Evolutionary conservation across 2,329 filamentous ascomycete species (phyloP), one percentile per base, ranked within the genome.

Genomic region (Aspergillus floridensis): DNA sequence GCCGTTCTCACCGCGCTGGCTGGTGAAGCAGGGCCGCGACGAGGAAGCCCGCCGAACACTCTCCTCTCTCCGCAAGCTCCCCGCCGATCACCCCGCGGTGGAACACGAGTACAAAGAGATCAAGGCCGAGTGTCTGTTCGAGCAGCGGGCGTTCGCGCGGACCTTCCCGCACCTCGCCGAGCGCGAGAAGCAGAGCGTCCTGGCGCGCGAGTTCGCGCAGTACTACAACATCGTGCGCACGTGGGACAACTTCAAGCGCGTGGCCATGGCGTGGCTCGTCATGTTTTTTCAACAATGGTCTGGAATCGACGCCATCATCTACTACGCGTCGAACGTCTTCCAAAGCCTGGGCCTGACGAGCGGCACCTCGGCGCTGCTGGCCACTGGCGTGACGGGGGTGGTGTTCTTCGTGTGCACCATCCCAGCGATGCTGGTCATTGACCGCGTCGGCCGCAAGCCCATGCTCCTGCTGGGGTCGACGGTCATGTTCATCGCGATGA

Each of bases 1-100:
- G 62, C 84, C 84, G 0, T 84, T 80, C 64, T 84, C 82, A 0
- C 83, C 83, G 0, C 76, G 83, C 16, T 85, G 82, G 77, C 76
- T 85, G 8, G 77, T 78, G 5, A 77, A 76, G 49, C 70, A 78
- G 57, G 77, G 76, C 21, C 75, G 79, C 3, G 76, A 84, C 48
- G 72, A 80, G 5, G 82, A 84, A 52, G 67, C 68, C 2, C 67
- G 66, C 46, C 26, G 63, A 11, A 69, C 68, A 0, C 59, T 71
- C 19, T 62, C 68, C 22, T 69, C 65, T 63, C 65, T 71, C 58
- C 63, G 68, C 21, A 69, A 70, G 51, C 29, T 68, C 1, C 67
- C 77, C 70, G 4, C 72, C 79, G 52, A 71, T 7, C 62, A 71
- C 49, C 69, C 76, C 10, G 67, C 76, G 3, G 68, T 81, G 11